Percentiles rank a stretch among this genome's conserved stretches.
These are phyloP conservation scores for Hymenoscyphus infarciens DNA, from an alignment of 2,329 filamentous ascomycete genomes.

Conservation along the genomic window DNA sequence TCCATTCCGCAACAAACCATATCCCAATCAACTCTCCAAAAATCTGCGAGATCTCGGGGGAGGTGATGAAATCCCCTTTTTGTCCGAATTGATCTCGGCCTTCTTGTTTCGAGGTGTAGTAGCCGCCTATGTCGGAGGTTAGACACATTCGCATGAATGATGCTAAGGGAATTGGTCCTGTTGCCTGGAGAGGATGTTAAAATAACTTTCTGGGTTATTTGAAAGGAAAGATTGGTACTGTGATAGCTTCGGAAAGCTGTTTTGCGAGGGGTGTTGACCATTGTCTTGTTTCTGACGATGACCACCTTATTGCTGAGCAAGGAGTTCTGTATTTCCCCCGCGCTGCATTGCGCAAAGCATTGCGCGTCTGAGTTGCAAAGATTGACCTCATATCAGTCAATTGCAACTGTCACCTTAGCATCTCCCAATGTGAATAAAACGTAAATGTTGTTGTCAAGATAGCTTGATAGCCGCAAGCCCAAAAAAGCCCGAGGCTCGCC, in stretches of 20 bases:
- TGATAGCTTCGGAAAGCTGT: conserved; percentile 80
- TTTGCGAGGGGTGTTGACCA: conserved; percentile 95
- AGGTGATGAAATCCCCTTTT: conserved; percentile 94
- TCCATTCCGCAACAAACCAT: conserved; percentile 96
- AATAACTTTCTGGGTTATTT: background rate
- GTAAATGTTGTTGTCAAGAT: conserved; percentile 5
- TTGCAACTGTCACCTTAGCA: conserved; percentile 18
- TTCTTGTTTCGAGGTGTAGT: conserved; percentile 75
- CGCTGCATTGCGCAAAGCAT: conserved; percentile 24
- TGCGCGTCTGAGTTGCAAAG: conserved; percentile 24
- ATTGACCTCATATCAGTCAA: conserved; percentile 31
- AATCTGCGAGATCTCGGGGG: conserved; percentile 93
- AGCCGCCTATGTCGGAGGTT: conserved; percentile 84
- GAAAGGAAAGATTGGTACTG: conserved; percentile 47
- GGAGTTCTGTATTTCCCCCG: conserved; percentile 21
- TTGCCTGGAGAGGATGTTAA: conserved; percentile 55
- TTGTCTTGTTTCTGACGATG: conserved; percentile 39
- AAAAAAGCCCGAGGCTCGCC: conserved; percentile 2
- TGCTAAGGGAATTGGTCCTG: conserved; percentile 86
- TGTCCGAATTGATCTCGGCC: conserved; percentile 85
- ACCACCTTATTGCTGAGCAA: conserved; percentile 28
- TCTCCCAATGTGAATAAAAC: conserved; percentile 5
- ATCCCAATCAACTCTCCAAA: conserved; percentile 93
- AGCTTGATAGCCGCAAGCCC: conserved; percentile 13
- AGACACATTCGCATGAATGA: conserved; percentile 99